Conservation (phyloP, 768 basidiomycete species). For the Pulveroboletus sp. region DNA sequence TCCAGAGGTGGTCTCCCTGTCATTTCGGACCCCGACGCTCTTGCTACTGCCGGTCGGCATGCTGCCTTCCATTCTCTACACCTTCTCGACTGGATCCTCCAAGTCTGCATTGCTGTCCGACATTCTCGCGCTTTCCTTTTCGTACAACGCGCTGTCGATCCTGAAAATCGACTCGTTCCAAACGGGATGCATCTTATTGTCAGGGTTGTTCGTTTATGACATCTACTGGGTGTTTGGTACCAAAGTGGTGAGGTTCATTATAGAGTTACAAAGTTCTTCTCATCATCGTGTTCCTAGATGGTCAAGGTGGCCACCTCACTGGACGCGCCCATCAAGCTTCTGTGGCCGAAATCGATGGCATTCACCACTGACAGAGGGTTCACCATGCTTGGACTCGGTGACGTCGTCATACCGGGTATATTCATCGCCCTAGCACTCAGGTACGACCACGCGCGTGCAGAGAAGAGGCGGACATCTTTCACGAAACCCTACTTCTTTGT, state of each 20-base stretch:
- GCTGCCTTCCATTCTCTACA: conserved; percentile 64
- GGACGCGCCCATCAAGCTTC: conserved; percentile 90
- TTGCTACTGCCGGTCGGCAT: conserved; percentile 55
- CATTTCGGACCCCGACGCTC: conserved; percentile 56
- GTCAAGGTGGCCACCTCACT: conserved; percentile 86
- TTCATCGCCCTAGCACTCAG: conserved; percentile 85
- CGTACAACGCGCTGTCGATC: conserved; percentile 72
- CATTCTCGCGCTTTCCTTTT: conserved; percentile 71
- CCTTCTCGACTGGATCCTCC: conserved; percentile 38
- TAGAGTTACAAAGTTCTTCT: not conserved
- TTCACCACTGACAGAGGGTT: conserved; percentile 55
- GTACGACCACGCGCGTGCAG: conserved; percentile 63
- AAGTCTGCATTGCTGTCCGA: conserved; percentile 76
- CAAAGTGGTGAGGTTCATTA: conserved; percentile 58
- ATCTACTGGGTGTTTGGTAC: conserved; percentile 94
- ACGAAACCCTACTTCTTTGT: conserved; percentile 74
- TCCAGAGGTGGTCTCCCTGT: conserved; percentile 37
- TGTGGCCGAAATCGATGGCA: conserved; percentile 70
- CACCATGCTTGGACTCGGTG: conserved; percentile 91
- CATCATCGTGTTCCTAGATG: conserved; percentile 54
- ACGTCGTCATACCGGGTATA: conserved; percentile 64
- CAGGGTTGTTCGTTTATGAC: conserved; percentile 88
- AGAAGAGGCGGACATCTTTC: conserved; percentile 37
- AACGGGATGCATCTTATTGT: conserved; percentile 79
- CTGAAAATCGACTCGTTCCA: conserved; percentile 86